phyloP scores from a whole-genome alignment of 2,329 filamentous ascomycete genomes.

The Salinomyces thailandicus region DNA sequence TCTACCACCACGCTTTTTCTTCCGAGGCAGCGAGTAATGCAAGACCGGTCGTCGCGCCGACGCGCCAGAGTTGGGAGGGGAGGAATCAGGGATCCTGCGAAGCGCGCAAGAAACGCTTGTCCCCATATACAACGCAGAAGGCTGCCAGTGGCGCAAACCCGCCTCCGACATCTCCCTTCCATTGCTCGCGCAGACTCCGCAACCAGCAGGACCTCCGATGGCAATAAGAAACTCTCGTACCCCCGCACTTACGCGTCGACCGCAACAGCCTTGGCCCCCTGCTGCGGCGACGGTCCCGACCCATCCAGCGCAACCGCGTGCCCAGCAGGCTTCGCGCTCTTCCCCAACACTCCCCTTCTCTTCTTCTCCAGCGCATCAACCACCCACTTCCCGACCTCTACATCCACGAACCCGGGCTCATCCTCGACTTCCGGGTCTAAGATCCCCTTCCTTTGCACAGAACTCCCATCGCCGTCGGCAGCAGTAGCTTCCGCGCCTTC shows the following conservation, averaged over 20 bases:
- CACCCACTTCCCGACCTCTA: constrained; percentile 83
- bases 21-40: no score
- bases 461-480: constrained; percentile 5
- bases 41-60: no score
- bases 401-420: constrained; percentile 43
- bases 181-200: no score
- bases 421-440: constrained; percentile 30
- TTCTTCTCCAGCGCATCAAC: constrained; percentile 57
- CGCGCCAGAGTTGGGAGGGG: no score
- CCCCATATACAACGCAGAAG: no score
- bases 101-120: no score
- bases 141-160: no score
- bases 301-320: constrained; percentile 78
- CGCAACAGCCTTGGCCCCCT: neutral
- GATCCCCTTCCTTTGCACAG: constrained; percentile 17
- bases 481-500: constrained; percentile 28
- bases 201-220: no score
- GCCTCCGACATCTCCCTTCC: no score
- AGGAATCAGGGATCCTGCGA: no score
- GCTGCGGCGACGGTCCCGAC: constrained; percentile 1
- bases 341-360: constrained; percentile 46
- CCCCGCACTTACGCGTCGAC: neutral
- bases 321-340: constrained; percentile 61
- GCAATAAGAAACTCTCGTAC: no score
- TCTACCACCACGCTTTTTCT: no score